Evolutionary conservation across 78 protist genomes (phyloP).

Genomic region (Dictyostelium firmibasis): DNA sequence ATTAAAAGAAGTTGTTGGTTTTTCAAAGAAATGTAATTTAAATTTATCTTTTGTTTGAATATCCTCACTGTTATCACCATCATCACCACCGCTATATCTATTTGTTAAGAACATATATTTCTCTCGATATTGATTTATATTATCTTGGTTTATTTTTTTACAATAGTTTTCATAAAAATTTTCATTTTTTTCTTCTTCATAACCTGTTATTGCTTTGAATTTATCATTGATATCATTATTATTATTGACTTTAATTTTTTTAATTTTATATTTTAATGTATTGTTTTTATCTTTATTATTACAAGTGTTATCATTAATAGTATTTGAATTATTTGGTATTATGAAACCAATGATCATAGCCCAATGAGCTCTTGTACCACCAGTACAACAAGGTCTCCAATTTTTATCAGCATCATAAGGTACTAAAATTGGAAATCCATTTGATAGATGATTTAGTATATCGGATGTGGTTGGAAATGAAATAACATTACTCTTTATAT

Average conservation of each 20-base stretch:
- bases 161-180: neutral
- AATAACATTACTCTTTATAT: neutral
- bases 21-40: neutral
- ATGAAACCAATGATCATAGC: slow-evolving; percentile 52
- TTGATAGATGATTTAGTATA: slow-evolving; percentile 28
- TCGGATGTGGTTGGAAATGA: neutral
- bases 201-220: no score
- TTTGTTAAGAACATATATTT: neutral
- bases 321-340: slow-evolving; percentile 17
- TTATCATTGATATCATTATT: no score
- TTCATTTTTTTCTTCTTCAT: neutral
- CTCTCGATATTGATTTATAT: neutral
- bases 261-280: neutral
- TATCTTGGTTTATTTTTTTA: neutral
- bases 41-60: neutral
- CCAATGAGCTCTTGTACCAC: slow-evolving; percentile 56
- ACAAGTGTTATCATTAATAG: neutral
- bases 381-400: slow-evolving; percentile 35
- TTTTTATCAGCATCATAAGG: slow-evolving; percentile 67
- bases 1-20: neutral
- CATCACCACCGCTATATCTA: neutral
- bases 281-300: neutral
- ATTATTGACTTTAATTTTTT: neutral
- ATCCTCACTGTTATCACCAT: neutral
- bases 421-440: slow-evolving; percentile 2